A percentile compares a stretch with the other conserved stretches of the same genome.
These are phyloP conservation scores for Nemania sp. DNA, from an alignment of 2,329 filamentous ascomycete species.

Conservation along the genomic window DNA sequence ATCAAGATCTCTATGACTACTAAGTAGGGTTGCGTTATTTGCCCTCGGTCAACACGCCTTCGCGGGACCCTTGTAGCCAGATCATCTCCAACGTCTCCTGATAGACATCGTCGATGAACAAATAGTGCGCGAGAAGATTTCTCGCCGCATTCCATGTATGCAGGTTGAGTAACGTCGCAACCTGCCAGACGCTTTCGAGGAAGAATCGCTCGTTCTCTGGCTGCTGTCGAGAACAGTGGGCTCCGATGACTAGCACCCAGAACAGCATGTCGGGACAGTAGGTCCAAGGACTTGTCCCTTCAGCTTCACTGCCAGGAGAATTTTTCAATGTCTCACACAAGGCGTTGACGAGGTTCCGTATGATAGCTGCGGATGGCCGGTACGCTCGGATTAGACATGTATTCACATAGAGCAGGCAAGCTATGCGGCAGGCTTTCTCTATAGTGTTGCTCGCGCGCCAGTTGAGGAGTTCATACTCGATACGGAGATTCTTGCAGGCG, in stretches of 20 bases:
- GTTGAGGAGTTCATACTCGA: background rate
- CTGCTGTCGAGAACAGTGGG: slow-evolving; percentile 1
- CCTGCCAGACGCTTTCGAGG: background rate
- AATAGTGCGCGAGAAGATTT: background rate
- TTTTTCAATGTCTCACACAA: background rate
- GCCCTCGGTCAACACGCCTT: no score
- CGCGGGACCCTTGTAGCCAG: background rate
- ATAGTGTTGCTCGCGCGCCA: background rate
- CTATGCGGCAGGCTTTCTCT: background rate
- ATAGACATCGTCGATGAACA: background rate
- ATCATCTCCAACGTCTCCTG: slow-evolving; percentile 2
- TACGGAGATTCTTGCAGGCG: background rate
- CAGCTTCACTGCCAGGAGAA: background rate
- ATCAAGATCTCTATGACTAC: no score
- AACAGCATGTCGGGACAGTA: background rate
- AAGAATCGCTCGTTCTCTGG: background rate
- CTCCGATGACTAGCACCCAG: slow-evolving; percentile 1
- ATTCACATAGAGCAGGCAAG: background rate
- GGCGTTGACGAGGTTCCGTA: background rate
- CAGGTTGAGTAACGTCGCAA: background rate
- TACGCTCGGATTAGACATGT: background rate
- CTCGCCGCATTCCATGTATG: background rate
- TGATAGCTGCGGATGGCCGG: background rate
- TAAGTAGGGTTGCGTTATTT: no score
- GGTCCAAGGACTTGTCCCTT: background rate